Base-by-base conservation (phyloP, 257 asterid genomes). In the Lithospermum erythrorhizon region DNA sequence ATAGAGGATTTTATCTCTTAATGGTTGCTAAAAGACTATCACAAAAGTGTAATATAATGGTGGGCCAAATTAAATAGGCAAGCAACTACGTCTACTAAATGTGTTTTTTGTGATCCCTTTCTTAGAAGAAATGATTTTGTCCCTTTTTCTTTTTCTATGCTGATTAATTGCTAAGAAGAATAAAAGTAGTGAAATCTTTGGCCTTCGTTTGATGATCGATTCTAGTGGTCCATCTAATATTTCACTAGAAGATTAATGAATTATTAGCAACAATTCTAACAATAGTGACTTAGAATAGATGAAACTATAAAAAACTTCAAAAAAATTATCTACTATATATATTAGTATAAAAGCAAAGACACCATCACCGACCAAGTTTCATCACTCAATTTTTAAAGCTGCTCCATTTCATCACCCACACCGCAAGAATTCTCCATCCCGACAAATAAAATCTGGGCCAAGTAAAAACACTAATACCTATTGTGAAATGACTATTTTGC, bases 71-170 rank as follows among this genome's bases (percentile, higher is more conserved):
- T 15, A 19, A 21, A 53, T 60, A 66, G 61, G 53, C 51, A 32
- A 61, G 54, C 19, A 54, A 73, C 68, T 57, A 73, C 68, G 61
- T 68, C 61, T 64, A 59, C 64, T 65, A 63, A 67, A 55, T 63
- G 48, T 63, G 65, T 59, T 68, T 73, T n/a, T 61, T 30, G 71
- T 37, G 74, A 48, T 64, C 59, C 21, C 71, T 73, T 73, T 73
- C 78, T 64, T 65, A 49, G 59, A 17, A 64, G 71, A 61, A 64
- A 73, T 73, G 74, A 73, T 73, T 70, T 52, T 73, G 78, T 73
- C 71, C 27, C 68, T 64, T 56, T 19, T 65, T 73, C 32, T 61
- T 66, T 56, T 57, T 61, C 56, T 47, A 24, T 60, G 58, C 57
- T 53, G 49, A 11, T 13, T 41, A 11, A 41, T 41, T 41, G 18